Base-by-base conservation (phyloP, 2,329 filamentous ascomycete species). In the Macrophomina tecta region DNA sequence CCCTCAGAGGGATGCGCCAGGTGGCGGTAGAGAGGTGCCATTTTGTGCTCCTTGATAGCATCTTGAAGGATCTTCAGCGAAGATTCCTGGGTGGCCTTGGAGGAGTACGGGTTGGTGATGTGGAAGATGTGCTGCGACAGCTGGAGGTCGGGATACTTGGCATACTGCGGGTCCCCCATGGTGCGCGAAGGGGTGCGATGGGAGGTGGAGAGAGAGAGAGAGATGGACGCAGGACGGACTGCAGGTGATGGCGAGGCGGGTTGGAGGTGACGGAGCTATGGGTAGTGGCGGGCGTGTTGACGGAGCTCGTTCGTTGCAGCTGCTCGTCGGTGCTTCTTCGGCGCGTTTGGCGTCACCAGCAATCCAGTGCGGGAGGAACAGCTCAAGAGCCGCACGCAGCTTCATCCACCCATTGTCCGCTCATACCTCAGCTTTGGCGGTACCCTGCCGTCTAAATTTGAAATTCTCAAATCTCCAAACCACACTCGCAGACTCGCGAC, bases 71-170 rank as follows among this genome's bases (percentile, higher is more conserved):
- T 84, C 81, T 92, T 91, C 71, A 90, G 85, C 46, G 92, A 88
- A 66, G 86, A 81, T 80, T 94, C 88, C 80, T 94, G 92, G 69
- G 82, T 78, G 68, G 85, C 80, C 76, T 86, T 85, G 68, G 89
- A 82, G 73, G 91, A 88, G 72, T 91, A 90, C 72, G 91, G 88
- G 80, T 94, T 94, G 77, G 91, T 93, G 82, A 95, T 86, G 76
- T 90, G 90, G 83, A 95, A 95, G 81, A 95, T 91, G 78, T 93
- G 89, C 83, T 95, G 92, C 69, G 91, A 87, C 75, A 96, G 86
- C 73, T 91, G 87, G 77, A 95, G 88, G 80, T 93, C 85, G 69
- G 92, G 92, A 83, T 91, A 94, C 81, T 92, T 92, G 74, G 91
- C 90, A 82, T 94, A 94, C 80, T 93, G 92, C 72, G 91, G 91